Percentiles rank a stretch among this genome's conserved stretches.
Evolutionary conservation across 2,329 filamentous ascomycete genomes (phyloP).

Genomic region (Bimuria novae-zelandiae): DNA sequence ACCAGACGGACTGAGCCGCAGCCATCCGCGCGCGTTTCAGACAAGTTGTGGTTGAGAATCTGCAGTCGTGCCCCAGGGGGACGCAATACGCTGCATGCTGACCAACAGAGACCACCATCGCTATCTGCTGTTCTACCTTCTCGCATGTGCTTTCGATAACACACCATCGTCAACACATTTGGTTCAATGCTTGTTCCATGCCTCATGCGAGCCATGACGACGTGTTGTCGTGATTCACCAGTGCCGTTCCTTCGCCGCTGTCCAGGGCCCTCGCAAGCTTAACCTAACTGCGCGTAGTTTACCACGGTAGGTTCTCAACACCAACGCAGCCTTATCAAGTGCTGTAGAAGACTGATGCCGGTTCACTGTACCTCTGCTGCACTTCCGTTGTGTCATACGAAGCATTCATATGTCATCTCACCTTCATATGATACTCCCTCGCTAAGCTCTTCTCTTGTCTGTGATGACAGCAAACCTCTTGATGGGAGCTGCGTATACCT

Average conservation of each 20-base stretch:
- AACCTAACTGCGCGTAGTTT: conserved; percentile 12
- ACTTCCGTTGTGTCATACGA: background rate
- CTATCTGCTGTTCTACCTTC: background rate
- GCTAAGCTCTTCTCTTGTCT: too few species aligned
- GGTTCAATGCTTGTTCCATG: background rate
- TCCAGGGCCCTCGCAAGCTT: conserved; percentile 16
- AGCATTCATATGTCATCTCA: background rate
- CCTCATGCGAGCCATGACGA: background rate
- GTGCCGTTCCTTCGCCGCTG: background rate
- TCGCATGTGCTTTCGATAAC: background rate
- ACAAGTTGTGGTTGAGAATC: too few species aligned
- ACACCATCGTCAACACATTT: background rate
- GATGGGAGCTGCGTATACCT: too few species aligned
- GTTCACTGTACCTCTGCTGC: background rate
- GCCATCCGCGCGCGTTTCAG: too few species aligned
- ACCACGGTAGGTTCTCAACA: conserved; percentile 23
- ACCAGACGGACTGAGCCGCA: too few species aligned
- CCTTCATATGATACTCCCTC: conserved; percentile 9
- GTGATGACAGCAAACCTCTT: too few species aligned
- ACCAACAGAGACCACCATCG: background rate
- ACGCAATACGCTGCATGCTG: too few species aligned
- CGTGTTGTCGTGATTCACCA: background rate
- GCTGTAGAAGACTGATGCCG: background rate
- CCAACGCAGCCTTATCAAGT: conserved; percentile 17
- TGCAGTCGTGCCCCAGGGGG: too few species aligned